These are phyloP conservation scores for Populus ilicifolia DNA, from an alignment of 345 rosid species.

Conservation along the genomic window DNA sequence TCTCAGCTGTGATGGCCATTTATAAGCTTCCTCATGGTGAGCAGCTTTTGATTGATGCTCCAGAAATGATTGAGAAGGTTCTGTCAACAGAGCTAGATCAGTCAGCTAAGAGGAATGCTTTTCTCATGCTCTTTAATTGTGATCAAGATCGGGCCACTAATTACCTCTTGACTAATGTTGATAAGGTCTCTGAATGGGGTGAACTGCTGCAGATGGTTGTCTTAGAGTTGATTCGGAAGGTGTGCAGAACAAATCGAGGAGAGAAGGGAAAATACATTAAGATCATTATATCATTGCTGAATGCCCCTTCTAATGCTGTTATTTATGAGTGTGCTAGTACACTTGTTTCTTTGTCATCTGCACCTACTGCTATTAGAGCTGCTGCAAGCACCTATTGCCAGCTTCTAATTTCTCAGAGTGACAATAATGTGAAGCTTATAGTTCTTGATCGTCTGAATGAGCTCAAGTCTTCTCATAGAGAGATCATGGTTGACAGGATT, in stretches of 20 bases:
- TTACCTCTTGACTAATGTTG: slow-evolving; percentile 61
- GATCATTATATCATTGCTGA: slow-evolving; percentile 66
- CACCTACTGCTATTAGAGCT: slow-evolving; percentile 80
- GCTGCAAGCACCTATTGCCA: slow-evolving; percentile 84
- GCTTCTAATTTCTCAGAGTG: slow-evolving; percentile 82
- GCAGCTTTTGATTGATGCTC: slow-evolving; percentile 70
- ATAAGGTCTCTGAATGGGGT: slow-evolving; percentile 68
- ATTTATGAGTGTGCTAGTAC: slow-evolving; percentile 73
- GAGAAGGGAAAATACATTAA: slow-evolving; percentile 73
- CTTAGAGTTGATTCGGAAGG: slow-evolving; percentile 67
- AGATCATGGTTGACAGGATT: slow-evolving; percentile 76
- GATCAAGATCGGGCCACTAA: slow-evolving; percentile 61
- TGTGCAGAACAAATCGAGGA: slow-evolving; percentile 55
- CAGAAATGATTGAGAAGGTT: slow-evolving; percentile 72
- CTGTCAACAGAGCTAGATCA: slow-evolving; percentile 65
- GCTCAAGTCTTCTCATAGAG: slow-evolving; percentile 65
- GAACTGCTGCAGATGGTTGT: slow-evolving; percentile 76
- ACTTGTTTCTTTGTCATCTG: slow-evolving; percentile 83
- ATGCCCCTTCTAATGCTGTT: slow-evolving; percentile 69
- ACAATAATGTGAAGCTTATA: slow-evolving; percentile 85
- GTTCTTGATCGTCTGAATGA: slow-evolving; percentile 78
- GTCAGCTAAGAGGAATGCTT: slow-evolving; percentile 76
- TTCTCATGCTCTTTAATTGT: slow-evolving; percentile 71
- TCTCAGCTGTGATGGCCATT: slow-evolving; percentile 64
- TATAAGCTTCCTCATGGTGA: slow-evolving; percentile 74